Evolutionary conservation across 441 rosid species (phyloP).

Genomic region (Gossypium lobatum): DNA sequence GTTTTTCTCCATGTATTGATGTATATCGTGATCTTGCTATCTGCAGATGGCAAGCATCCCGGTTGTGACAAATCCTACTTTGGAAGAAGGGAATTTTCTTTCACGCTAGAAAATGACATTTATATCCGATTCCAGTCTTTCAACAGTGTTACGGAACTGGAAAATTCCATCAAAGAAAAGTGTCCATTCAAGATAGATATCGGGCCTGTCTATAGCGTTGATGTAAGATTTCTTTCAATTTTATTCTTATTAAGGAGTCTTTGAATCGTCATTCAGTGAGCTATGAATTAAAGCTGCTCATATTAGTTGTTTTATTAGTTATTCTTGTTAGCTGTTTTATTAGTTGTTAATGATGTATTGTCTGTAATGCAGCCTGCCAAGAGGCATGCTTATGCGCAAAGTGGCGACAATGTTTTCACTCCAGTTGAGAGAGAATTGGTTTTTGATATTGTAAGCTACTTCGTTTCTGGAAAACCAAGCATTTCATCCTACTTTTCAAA

Average conservation of each 20-base stretch:
- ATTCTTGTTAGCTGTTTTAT: background rate
- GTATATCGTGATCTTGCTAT: slow-evolving; percentile 13
- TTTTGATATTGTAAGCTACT: slow-evolving; percentile 74
- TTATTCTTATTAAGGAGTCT: background rate
- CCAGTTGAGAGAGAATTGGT: slow-evolving; percentile 87
- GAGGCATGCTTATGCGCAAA: slow-evolving; percentile 73
- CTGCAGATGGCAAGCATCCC: slow-evolving; percentile 88
- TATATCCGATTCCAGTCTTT: slow-evolving; percentile 73
- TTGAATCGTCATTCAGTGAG: background rate
- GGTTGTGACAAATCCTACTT: slow-evolving; percentile 73
- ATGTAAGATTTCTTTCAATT: slow-evolving; percentile 37
- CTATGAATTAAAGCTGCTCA: background rate
- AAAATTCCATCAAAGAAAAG: slow-evolving; percentile 50
- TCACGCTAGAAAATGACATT: slow-evolving; percentile 69
- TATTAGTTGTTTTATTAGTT: background rate
- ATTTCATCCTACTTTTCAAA: background rate
- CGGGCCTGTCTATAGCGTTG: slow-evolving; percentile 84
- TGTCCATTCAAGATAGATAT: slow-evolving; percentile 85
- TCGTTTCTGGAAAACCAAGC: background rate
- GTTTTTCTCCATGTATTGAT: background rate
- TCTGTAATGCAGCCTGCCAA: slow-evolving; percentile 57
- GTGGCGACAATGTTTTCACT: slow-evolving; percentile 65
- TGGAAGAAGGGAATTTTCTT: slow-evolving; percentile 81
- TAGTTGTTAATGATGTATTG: background rate
- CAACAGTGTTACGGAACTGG: slow-evolving; percentile 49